Evolutionary conservation across 805 yeast genomes (phyloP), one percentile per base, ranked within the genome.

Genomic region (Saccharomycopsis vini): DNA sequence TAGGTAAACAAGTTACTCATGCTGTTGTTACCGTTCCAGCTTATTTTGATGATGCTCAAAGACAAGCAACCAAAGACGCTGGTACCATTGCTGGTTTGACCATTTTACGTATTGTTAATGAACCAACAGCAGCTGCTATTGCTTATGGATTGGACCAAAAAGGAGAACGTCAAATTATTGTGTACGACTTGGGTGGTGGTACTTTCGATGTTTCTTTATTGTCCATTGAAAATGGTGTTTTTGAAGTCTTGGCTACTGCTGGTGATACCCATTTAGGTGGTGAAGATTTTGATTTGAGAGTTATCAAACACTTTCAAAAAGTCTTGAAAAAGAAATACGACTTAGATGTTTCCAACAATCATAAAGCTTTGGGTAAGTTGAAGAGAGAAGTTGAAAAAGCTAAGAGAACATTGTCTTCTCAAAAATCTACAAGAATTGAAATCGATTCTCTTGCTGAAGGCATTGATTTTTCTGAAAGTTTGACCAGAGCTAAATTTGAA

Each of bases 221-320:
- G 60, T 76, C 92, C 34, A 86, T 86, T 61, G 95, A 87, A 62
- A 84, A 81, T 54, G 95, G 95, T 68, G 88, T 87, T 48, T 86
- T 86, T 60, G 95, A 86, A 70, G 95, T 86, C 45, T 76, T 82
- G 68, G 89, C 95, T 44, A 86, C 95, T 51, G 87, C 94, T 50
- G 95, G 95, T 81, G 95, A 87, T 65, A 87, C 96, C 51, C 96
- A 87, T 66, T 77, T 87, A 68, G 96, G 96, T 76, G 96, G 96
- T 77, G 95, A 87, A 72, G 96, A 87, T 70, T 87, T 87, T 57
- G 96, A 87, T 69, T 78, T 75, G 72, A 79, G 87, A 67, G 81
- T 87, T 61, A 89, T 87, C 52, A 80, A 80, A 67, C 92, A 86
- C 68, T 84, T 89, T 63, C 75, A 78, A 61, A 83, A 82, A 69